Conservation (phyloP, 2,329 filamentous ascomycete species). For the Aspergillus transmontanensis region DNA sequence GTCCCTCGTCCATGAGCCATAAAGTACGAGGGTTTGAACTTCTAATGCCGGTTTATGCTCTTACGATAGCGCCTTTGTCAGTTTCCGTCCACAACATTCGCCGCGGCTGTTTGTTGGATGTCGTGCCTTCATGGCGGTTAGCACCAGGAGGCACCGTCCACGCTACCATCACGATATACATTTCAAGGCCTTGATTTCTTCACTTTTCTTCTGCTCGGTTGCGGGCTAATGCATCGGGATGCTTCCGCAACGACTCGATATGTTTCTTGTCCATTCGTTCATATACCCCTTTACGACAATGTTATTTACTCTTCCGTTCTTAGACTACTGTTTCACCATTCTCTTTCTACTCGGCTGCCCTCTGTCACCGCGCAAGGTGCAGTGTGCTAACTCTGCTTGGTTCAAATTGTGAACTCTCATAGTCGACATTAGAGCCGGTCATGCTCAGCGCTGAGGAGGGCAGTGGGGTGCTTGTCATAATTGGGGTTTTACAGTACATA, state of each 20-base stretch:
- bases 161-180: background rate
- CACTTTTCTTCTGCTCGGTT: background rate
- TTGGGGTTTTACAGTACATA: background rate
- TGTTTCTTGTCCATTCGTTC: slow-evolving; percentile 30
- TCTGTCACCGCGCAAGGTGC: background rate
- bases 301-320: slow-evolving; percentile 22
- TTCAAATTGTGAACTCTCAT: background rate
- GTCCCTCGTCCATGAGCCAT: slow-evolving; percentile 16
- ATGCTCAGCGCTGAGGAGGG: background rate
- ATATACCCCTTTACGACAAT: slow-evolving; percentile 35
- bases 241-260: slow-evolving; percentile 22
- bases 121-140: slow-evolving; percentile 1
- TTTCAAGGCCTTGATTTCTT: background rate
- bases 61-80: slow-evolving; percentile 39
- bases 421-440: background rate
- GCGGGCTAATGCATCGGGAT: slow-evolving; percentile 10
- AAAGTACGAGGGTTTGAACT: slow-evolving; percentile 11
- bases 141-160: background rate
- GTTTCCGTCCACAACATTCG: slow-evolving; percentile 14
- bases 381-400: background rate
- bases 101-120: background rate
- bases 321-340: slow-evolving; percentile 15
- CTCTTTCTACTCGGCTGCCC: background rate
- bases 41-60: slow-evolving; percentile 37
- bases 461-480: background rate